Base-by-base conservation (phyloP, 352 stramenopile species). In the Phytophthora vignae region DNA sequence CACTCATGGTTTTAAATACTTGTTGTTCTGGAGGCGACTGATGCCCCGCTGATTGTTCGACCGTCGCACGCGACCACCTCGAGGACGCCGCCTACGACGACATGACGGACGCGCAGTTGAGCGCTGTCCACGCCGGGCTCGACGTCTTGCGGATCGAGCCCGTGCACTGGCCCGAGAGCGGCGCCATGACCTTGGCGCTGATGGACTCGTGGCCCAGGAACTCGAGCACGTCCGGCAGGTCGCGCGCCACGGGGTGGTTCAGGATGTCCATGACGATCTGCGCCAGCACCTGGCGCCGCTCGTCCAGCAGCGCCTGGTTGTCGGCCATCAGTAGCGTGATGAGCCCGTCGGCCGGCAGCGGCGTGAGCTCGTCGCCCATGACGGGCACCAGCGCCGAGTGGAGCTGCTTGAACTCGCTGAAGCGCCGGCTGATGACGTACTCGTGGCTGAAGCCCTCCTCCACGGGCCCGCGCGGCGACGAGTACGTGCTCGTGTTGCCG, bases 131-230 rank as follows among this genome's bases (percentile, higher is more conserved):
- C 33, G 78, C 84, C n/a, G 82, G 82, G 64, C 82, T 88, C 25
- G 77, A 87, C 31, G 85, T 93, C 64, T 91, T 91, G 63, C 82
- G 85, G 69, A 93, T 90, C n/a, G 85, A 93, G 52, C 78, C 80
- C 21, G 78, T 86, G 69, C 83, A 91, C 69, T 85, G 84, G 40
- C 71, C 71, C 38, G 74, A 78, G 7, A 72, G 50, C 19, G 64
- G 76, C n/a, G 52, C 67, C 63, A 73, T 60, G 56, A 75, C 56
- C 63, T 91, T 89, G 29, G 71, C 79, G 56, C 88, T 83, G 3
- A 76, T 84, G 29, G 70, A 77, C 65, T 77, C 70, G 46, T 91
- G 78, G 33, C 84, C 84, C 44, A 90, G 59, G 70, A 93, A 93
- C 67, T 87, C 84, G 31, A 88, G 78, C 71, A 90, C 90, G 74